phyloP scores from a whole-genome alignment of 2,329 filamentous ascomycete genomes.

The Chalaropsis thielavioides region DNA sequence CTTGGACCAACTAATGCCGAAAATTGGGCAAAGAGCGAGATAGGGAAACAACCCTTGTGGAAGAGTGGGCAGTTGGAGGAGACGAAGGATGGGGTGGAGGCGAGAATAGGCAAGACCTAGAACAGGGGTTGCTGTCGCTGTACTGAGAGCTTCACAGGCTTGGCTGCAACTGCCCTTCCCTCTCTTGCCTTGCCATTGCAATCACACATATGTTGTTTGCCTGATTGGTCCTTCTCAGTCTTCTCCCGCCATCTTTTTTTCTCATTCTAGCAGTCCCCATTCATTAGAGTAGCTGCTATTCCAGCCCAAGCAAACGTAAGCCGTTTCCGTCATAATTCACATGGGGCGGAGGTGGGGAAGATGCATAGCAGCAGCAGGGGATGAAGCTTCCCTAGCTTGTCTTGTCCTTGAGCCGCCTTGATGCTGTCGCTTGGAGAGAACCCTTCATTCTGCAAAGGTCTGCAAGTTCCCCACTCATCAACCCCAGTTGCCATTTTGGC shows the following conservation, averaged over 20 bases:
- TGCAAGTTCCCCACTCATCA: background rate
- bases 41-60: background rate
- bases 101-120: background rate
- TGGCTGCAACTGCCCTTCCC: background rate
- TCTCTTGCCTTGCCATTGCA: too few relatives aligned
- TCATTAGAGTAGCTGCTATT: background rate
- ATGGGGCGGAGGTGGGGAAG: background rate
- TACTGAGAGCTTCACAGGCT: background rate
- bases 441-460: background rate
- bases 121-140: background rate
- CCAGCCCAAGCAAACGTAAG: background rate
- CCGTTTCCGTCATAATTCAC: background rate
- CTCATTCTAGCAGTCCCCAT: too few relatives aligned
- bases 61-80: background rate
- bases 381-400: background rate
- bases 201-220: background rate
- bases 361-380: background rate
- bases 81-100: background rate
- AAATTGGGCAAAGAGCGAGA: background rate
- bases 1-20: constrained; percentile 3
- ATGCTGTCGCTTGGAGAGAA: background rate
- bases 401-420: background rate
- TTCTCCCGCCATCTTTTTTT: background rate
- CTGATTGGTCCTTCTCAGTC: background rate
- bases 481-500: constrained; percentile 5